Evolutionary conservation across 805 yeast species (phyloP).

Genomic region (Monosporozyma servazzii): DNA sequence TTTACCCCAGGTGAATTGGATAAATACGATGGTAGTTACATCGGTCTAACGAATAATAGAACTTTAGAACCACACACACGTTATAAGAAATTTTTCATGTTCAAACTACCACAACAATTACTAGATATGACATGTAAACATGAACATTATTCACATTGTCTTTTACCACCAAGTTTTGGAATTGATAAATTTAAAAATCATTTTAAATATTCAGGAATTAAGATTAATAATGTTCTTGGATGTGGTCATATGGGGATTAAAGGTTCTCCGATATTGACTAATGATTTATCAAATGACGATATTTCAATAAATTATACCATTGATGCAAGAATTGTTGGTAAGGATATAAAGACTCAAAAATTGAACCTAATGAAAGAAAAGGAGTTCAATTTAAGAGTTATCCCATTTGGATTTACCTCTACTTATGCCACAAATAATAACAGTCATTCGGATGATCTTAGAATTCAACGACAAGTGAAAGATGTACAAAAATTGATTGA

Average conservation of each 20-base stretch:
- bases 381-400: constrained; percentile 32
- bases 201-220: constrained; percentile 27
- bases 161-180: constrained; percentile 36
- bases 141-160: constrained; percentile 31
- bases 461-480: constrained; percentile 15
- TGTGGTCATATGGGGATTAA: constrained; percentile 43
- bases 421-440: constrained; percentile 1
- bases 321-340: constrained; percentile 49
- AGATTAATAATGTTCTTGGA: constrained; percentile 29
- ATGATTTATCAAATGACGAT: constrained; percentile 40
- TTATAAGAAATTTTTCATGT: constrained; percentile 51
- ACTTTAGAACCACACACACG: constrained; percentile 39
- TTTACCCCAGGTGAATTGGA: constrained; percentile 39
- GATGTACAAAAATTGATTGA: constrained; percentile 18
- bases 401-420: constrained; percentile 32
- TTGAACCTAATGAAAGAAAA: constrained; percentile 29
- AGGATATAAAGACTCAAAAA: constrained; percentile 26
- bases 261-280: constrained; percentile 47
- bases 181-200: constrained; percentile 26
- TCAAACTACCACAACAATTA: constrained; percentile 46
- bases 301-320: constrained; percentile 43
- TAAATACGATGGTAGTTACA: constrained; percentile 34
- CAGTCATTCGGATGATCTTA: background rate
- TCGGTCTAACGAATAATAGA: constrained; percentile 44
- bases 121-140: constrained; percentile 46